Conservation (phyloP, 2,329 filamentous ascomycete genomes). For the Sporothrix pseudoabietina region DNA sequence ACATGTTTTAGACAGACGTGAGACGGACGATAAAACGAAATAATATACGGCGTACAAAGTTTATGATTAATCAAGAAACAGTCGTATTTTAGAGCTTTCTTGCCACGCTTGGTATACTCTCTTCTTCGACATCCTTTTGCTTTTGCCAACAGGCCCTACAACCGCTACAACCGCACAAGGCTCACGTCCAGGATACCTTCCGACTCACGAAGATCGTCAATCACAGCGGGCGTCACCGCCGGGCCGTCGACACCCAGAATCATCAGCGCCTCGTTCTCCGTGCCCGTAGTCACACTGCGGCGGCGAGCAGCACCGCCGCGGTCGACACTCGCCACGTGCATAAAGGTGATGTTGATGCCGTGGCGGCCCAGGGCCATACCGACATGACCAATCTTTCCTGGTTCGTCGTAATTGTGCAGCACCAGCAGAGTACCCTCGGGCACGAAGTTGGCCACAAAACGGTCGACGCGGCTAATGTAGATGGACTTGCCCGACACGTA, state of each 20-base stretch:
- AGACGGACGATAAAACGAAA: neutral
- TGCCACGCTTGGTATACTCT: neutral
- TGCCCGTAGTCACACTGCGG: slow-evolving; percentile 38
- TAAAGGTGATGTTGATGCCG: slow-evolving; percentile 77
- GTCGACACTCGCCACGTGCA: slow-evolving; percentile 68
- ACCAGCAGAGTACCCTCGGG: slow-evolving; percentile 76
- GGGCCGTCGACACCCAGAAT: slow-evolving; percentile 71
- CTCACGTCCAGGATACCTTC: slow-evolving; percentile 61
- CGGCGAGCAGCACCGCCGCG: slow-evolving; percentile 33
- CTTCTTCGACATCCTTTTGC: neutral
- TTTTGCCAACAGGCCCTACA: neutral
- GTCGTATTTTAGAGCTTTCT: neutral
- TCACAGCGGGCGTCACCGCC: slow-evolving; percentile 59
- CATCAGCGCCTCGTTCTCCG: slow-evolving; percentile 73
- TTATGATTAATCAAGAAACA: neutral
- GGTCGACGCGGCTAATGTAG: slow-evolving; percentile 72
- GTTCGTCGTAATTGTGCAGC: slow-evolving; percentile 77
- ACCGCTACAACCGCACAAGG: slow-evolving; percentile 44
- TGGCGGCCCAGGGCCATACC: slow-evolving; percentile 69
- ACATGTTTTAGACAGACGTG: neutral
- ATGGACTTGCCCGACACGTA: slow-evolving; percentile 65
- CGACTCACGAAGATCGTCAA: slow-evolving; percentile 51
- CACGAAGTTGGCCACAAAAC: slow-evolving; percentile 72
- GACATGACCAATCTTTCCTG: slow-evolving; percentile 80
- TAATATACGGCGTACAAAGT: neutral